Conservation (phyloP, 495 filamentous ascomycete genomes). For the Amphirosellinia nigrospora region DNA sequence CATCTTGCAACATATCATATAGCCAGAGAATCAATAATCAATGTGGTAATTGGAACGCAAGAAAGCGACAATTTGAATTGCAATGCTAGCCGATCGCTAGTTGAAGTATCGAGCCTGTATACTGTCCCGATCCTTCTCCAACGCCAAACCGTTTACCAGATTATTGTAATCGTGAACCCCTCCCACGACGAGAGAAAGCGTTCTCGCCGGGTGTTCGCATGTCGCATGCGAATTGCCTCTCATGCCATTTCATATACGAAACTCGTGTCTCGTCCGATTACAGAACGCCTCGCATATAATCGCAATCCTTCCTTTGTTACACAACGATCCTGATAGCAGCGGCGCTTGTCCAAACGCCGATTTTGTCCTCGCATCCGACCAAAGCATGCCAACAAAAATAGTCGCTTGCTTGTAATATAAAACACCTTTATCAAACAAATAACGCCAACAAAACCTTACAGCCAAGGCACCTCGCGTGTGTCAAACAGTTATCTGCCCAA, state of each 20-base stretch:
- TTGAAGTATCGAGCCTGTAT: not conserved
- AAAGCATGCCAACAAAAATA: not conserved
- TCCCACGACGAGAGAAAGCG: not conserved
- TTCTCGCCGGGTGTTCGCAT: not conserved
- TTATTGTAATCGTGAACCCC: not conserved
- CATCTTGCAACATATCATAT: not conserved
- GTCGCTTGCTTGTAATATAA: not conserved
- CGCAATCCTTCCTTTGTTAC: not conserved
- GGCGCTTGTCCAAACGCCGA: conserved; percentile 24
- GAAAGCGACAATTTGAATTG: conserved; percentile 7
- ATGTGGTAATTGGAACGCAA: not conserved
- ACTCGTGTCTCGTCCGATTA: conserved; percentile 11
- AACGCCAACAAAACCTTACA: conserved; percentile 14
- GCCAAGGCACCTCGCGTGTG: conserved; percentile 26
- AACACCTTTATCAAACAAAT: conserved; percentile 4
- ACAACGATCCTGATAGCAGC: conserved; percentile 7
- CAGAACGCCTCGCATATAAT: conserved; percentile 18
- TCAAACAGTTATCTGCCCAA: conserved; percentile 25
- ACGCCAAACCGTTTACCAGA: conserved; percentile 22
- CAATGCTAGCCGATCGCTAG: conserved; percentile 7
- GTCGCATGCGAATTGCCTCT: conserved; percentile 15
- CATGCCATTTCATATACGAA: conserved; percentile 16
- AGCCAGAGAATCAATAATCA: not conserved
- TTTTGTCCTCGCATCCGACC: not conserved
- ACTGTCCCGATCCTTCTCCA: conserved; percentile 6